Conservation (phyloP, 73 alveolate genomes). For the Uronychia setigera region DNA sequence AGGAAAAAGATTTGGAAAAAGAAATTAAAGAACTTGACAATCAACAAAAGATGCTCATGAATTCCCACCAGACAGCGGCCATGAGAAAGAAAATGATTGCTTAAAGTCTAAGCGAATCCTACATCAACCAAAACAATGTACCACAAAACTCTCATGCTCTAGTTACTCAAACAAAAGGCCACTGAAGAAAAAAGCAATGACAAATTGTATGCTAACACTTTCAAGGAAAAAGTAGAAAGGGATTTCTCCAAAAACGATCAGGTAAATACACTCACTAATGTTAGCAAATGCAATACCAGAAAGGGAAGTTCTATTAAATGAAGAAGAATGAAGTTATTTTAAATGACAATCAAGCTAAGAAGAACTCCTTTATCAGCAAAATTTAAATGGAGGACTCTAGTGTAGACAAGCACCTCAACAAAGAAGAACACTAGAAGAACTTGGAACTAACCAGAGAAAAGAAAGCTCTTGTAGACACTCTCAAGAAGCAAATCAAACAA, state of each 20-base stretch:
- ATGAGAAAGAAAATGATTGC: not conserved
- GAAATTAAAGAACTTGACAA: not conserved
- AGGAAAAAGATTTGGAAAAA: not conserved
- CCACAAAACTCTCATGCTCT: not conserved
- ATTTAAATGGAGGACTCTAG: not conserved
- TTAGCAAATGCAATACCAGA: not conserved
- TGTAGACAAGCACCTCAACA: not conserved
- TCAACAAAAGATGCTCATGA: not conserved
- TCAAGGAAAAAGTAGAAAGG: not conserved
- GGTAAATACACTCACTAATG: not conserved
- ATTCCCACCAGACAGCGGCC: not conserved
- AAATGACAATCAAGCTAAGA: not conserved
- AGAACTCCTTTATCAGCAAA: not conserved
- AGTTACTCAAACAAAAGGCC: not conserved
- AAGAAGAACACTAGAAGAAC: not conserved
- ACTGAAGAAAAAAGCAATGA: not conserved
- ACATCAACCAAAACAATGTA: not conserved
- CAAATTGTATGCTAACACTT: not conserved
- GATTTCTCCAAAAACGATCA: not conserved
- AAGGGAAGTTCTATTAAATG: not conserved
- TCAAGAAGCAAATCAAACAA: not conserved
- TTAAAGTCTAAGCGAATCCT: not conserved
- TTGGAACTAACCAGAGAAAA: not conserved
- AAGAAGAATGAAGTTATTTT: not conserved
- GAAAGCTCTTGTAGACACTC: not conserved